Conservation (phyloP, 2,329 filamentous ascomycete genomes). For the Pseudogymnoascus sp. region DNA sequence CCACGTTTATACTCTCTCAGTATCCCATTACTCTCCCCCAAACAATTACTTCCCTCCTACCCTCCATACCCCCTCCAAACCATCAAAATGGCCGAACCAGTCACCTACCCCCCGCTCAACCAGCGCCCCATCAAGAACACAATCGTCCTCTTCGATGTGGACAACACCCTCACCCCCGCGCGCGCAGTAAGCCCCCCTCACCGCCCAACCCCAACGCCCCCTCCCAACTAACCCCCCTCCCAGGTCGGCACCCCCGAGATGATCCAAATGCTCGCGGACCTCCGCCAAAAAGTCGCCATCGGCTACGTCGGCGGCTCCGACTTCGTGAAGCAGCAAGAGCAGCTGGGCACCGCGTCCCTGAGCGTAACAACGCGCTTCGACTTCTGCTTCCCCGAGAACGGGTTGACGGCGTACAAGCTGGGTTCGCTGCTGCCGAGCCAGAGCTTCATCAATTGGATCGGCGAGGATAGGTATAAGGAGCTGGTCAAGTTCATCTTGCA, state of each 20-base stretch:
- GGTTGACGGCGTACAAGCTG: conserved; percentile 79
- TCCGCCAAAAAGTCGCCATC: conserved; percentile 82
- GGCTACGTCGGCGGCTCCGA: conserved; percentile 91
- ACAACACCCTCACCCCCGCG: conserved; percentile 80
- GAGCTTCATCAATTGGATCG: conserved; percentile 87
- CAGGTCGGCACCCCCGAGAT: conserved; percentile 70
- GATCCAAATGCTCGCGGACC: conserved; percentile 65
- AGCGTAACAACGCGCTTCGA: conserved; percentile 82
- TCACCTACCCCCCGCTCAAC: conserved; percentile 56
- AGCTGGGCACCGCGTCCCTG: conserved; percentile 63
- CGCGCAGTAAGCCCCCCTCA: conserved; percentile 51
- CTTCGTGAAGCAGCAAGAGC: conserved; percentile 90
- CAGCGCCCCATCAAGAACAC: conserved; percentile 86
- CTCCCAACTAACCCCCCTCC: conserved; percentile 12
- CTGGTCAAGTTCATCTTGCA: conserved; percentile 68
- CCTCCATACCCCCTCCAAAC: neutral
- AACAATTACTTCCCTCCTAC: neutral
- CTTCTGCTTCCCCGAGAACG: conserved; percentile 96
- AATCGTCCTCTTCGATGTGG: conserved; percentile 92
- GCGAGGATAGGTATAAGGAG: conserved; percentile 73
- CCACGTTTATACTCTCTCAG: neutral
- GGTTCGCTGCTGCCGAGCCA: conserved; percentile 66
- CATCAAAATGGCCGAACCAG: conserved; percentile 9
- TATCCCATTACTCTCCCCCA: neutral
- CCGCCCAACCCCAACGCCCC: neutral